phyloP scores from a whole-genome alignment of 202 grass and related monocot species.

The Dendrocalamus latiflorus region DNA sequence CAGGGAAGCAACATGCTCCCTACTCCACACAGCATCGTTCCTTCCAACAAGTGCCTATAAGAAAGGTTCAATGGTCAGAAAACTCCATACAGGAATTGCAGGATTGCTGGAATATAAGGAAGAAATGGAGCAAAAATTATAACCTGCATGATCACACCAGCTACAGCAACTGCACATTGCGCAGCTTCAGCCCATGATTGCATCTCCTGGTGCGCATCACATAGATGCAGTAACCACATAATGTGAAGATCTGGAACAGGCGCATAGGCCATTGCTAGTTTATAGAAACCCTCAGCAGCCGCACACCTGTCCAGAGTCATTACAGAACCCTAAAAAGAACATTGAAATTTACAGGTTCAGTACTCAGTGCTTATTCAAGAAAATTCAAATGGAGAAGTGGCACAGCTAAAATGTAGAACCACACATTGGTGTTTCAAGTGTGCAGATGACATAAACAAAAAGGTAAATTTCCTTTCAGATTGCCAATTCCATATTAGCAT shows the following conservation, averaged over 20 bases:
- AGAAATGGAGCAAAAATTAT: conserved; percentile 5
- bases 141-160: conserved; percentile 99
- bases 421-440: not conserved
- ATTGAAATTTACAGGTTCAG: conserved; percentile 27
- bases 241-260: conserved; percentile 98
- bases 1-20: conserved; percentile 76
- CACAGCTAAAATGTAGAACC: not conserved
- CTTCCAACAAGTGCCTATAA: conserved; percentile 94
- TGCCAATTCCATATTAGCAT: not conserved
- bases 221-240: conserved; percentile 97
- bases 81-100: conserved; percentile 18
- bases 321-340: conserved; percentile 60
- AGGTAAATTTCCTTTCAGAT: not conserved
- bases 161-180: conserved; percentile 96
- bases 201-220: conserved; percentile 98
- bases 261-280: conserved; percentile 83
- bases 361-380: not conserved
- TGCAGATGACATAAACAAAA: conserved; percentile 2
- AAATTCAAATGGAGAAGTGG: conserved; percentile 8
- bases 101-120: not conserved
- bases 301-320: conserved; percentile 83
- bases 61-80: conserved; percentile 21
- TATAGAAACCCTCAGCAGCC: conserved; percentile 89
- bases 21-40: conserved; percentile 94
- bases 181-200: conserved; percentile 99